phyloP scores from a whole-genome alignment of 257 asterid species.

The Lithospermum erythrorhizon region DNA sequence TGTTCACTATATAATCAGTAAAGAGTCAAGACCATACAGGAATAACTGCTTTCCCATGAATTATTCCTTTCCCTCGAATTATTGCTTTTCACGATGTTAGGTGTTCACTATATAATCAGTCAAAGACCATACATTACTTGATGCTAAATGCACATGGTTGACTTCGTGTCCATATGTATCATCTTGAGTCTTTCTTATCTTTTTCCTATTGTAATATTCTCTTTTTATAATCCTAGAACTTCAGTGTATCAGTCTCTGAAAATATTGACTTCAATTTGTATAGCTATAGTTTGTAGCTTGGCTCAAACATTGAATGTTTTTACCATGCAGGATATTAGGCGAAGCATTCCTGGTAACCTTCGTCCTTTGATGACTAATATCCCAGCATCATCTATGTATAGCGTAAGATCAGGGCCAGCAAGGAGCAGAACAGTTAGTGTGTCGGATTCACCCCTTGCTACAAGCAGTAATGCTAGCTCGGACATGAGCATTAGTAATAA shows the following conservation, averaged over 20 bases:
- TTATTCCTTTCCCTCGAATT: too few species aligned
- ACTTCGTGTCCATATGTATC: too few species aligned
- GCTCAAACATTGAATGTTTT: constrained; percentile 2
- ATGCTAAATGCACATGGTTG: too few species aligned
- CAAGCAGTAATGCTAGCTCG: constrained; percentile 94
- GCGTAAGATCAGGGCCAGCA: constrained; percentile 77
- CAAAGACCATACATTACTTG: too few species aligned
- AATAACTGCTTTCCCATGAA: too few species aligned
- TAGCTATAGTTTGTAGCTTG: background rate
- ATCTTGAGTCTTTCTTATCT: too few species aligned
- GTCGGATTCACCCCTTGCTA: constrained; percentile 86
- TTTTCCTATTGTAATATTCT: too few species aligned
- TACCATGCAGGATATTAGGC: constrained; percentile 74
- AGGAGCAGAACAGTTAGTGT: constrained; percentile 54
- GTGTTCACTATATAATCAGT: too few species aligned
- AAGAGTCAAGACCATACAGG: background rate
- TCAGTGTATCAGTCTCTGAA: too few species aligned
- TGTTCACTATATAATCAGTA: too few species aligned
- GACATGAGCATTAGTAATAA: constrained; percentile 76
- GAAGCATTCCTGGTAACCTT: constrained; percentile 65
- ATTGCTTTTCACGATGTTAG: too few species aligned
- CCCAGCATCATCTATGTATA: constrained; percentile 91
- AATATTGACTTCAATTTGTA: background rate
- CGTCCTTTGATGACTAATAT: constrained; percentile 81
- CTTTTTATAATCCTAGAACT: too few species aligned